Base-by-base conservation (phyloP, 139 green algal species). In the Coelastrella sp. region DNA sequence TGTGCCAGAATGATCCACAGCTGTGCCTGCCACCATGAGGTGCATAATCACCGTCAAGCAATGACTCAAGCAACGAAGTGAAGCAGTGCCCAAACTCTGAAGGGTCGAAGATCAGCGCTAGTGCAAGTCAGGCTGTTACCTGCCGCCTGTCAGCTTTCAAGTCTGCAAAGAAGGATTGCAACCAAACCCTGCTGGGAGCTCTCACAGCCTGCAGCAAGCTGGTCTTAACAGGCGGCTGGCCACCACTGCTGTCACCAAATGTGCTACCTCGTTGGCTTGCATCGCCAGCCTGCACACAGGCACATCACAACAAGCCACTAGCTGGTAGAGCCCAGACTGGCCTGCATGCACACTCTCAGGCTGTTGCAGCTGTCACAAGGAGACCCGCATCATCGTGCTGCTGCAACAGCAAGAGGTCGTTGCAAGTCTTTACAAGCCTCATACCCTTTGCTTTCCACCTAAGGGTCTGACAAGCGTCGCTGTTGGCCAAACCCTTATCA, bases 111-210 rank as follows among this genome's bases (percentile, higher is more conserved):
- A 13, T 47, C 22, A 57, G 60, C 13, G 64, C 54, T n/a, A 47
- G 32, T 47, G 32, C 32, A 47, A 47, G 32, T 47, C 32, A 47
- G 32, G 32, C 32, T 47, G 32, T 47, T 47, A 94, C 94, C 59
- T 95, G 93, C 8, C 92, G 61, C 73, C 92, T 89, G 10, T 92
- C 61, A 7, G 91, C 88, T 14, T 74, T 68, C 23, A 96, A 83
- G 73, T 95, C 92, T 10, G 16, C 22, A 81, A 95, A 93, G 59
- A 95, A 94, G 5, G 23, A 78, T 60, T 93, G 80, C 73, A 96
- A 85, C 93, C 91, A 94, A 5, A 47, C 83, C 13, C 92, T 20
- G 0, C 22, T 73, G 20, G 91, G 90, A 3, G 91, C 22, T 7
- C 77, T 16, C 4, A 95, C 57, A 14, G 19, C 47, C 22, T 54